Conservation (phyloP, 2,329 filamentous ascomycete species). For the Ceratocystiopsis brevicomis region DNA sequence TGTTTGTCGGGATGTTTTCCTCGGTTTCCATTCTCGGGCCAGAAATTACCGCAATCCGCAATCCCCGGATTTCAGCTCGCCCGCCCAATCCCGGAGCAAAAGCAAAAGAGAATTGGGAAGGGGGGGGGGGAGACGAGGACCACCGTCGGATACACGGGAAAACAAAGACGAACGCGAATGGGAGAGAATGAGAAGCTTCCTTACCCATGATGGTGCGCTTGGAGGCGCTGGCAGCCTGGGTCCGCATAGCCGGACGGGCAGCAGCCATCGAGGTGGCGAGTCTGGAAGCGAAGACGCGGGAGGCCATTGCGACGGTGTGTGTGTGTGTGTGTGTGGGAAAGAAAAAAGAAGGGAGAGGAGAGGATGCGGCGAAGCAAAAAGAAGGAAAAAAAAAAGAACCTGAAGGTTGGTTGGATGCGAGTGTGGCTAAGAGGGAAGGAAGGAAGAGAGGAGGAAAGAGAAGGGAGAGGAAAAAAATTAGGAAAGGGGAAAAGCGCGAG, state of each 20-base stretch:
- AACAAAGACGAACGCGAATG: neutral
- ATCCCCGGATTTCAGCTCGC: neutral
- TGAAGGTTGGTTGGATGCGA: constrained; percentile 3
- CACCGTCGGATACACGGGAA: neutral
- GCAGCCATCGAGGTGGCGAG: constrained; percentile 61
- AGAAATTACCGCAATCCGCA: constrained; percentile 7
- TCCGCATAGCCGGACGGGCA: constrained; percentile 56
- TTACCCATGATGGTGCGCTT: constrained; percentile 63
- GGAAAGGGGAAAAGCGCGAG: neutral
- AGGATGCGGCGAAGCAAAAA: constrained; percentile 10
- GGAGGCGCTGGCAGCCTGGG: constrained; percentile 42
- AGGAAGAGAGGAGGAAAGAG: constrained; percentile 1
- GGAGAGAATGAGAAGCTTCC: constrained; percentile 13
- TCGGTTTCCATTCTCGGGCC: neutral
- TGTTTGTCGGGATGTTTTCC: constrained; percentile 1
- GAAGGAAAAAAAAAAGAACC: constrained; percentile 9
- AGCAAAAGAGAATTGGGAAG: too few species aligned
- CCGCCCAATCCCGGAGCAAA: too few species aligned
- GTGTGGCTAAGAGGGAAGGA: constrained; percentile 5
- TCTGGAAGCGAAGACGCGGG: constrained; percentile 60
- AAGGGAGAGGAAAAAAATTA: constrained; percentile 7
- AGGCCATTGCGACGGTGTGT: constrained; percentile 57
- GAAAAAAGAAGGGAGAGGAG: constrained; percentile 17
- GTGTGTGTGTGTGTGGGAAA: constrained; percentile 15
- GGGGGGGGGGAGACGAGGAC: neutral